Conservation (phyloP, 2,329 filamentous ascomycete species). For the Botrytis squamosa region DNA sequence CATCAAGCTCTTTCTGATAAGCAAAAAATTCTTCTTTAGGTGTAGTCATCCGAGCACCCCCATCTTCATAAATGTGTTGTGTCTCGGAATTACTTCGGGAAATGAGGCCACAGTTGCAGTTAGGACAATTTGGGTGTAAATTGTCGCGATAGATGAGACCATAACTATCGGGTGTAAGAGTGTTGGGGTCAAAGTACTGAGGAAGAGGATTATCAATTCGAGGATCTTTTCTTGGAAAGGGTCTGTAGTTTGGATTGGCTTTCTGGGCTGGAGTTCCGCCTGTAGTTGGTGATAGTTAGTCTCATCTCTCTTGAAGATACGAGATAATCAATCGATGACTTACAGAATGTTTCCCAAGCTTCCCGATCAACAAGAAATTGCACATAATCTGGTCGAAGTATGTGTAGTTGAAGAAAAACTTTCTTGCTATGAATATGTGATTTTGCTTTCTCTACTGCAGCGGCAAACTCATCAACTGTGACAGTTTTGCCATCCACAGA, state of each 20-base stretch:
- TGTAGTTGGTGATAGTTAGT: not conserved
- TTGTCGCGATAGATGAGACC: not conserved
- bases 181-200: not conserved
- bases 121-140: not conserved
- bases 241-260: not conserved
- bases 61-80: not conserved
- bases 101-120: not conserved
- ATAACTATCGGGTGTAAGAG: not conserved
- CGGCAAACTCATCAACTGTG: not conserved
- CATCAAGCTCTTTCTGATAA: not conserved
- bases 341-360: not conserved
- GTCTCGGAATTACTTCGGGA: not conserved
- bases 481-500: not conserved
- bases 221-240: not conserved
- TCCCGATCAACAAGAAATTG: not conserved
- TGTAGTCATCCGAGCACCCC: not conserved
- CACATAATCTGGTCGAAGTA: not conserved
- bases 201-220: not conserved
- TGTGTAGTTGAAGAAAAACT: not conserved
- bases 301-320: fast-evolving
- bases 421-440: not conserved
- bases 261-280: not conserved
- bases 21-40: not conserved
- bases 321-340: not conserved
- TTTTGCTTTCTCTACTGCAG: not conserved